Conservation (phyloP, 2,329 filamentous ascomycete genomes). For the Cladosporium sphaerospermum region DNA sequence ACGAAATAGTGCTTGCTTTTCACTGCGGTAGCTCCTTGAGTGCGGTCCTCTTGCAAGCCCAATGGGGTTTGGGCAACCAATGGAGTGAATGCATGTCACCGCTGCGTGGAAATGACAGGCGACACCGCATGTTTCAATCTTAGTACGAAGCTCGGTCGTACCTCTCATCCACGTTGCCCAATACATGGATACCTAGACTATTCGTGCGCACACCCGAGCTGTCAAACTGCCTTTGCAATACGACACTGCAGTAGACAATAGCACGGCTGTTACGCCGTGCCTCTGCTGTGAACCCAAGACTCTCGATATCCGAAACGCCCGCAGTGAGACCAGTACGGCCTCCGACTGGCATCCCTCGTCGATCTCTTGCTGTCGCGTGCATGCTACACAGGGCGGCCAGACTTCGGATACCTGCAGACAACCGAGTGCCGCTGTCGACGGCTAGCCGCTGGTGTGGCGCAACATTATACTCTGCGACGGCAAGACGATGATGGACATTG, state of each 20-base stretch:
- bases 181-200: constrained; percentile 8
- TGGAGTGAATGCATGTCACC: constrained; percentile 3
- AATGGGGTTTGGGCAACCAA: not conserved
- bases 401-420: constrained; percentile 5
- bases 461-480: not conserved
- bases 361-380: not conserved
- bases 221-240: not conserved
- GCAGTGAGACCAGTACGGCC: constrained; percentile 1
- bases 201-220: constrained; percentile 6
- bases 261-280: constrained; percentile 1
- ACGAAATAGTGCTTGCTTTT: not conserved
- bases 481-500: not conserved
- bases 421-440: not conserved
- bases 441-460: constrained; percentile 9
- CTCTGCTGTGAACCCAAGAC: not conserved
- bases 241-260: not conserved
- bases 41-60: not conserved
- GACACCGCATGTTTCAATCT: not conserved
- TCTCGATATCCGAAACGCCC: constrained; percentile 3
- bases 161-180: not conserved
- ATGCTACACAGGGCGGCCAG: not conserved
- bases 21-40: not conserved
- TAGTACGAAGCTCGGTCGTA: not conserved
- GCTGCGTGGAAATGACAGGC: constrained; percentile 12
- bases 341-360: not conserved